phyloP scores from a whole-genome alignment of 345 rosid species.

The Alliaria petiolata region DNA sequence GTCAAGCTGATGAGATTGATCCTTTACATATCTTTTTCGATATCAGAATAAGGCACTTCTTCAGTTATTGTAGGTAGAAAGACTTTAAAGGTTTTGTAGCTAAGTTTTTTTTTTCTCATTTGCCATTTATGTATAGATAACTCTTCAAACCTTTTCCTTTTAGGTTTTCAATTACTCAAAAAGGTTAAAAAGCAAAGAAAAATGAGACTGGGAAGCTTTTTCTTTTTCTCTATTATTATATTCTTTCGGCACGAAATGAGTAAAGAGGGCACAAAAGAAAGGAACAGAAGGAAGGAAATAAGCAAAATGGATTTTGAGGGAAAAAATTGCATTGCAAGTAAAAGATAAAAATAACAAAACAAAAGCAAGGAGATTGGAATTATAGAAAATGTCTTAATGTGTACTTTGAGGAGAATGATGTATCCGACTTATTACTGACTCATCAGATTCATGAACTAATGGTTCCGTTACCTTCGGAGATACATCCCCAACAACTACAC shows the following conservation, averaged over 20 bases:
- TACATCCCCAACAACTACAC: constrained; percentile 19
- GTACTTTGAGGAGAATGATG: constrained; percentile 95
- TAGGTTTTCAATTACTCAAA: background rate
- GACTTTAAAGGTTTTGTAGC: background rate
- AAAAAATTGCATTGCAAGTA: constrained; percentile 20
- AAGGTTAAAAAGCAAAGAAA: background rate
- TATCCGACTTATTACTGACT: constrained; percentile 93
- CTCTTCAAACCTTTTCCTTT: background rate
- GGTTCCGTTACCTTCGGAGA: constrained; percentile 20
- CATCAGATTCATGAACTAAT: constrained; percentile 57
- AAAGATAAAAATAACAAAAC: constrained; percentile 7
- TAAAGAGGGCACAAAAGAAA: constrained; percentile 1
- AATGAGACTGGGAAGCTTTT: background rate
- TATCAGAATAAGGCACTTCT: constrained; percentile 13
- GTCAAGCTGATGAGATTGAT: background rate
- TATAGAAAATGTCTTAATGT: constrained; percentile 74
- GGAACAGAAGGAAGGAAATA: no score
- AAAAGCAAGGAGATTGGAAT: constrained; percentile 32
- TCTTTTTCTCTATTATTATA: background rate
- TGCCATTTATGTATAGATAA: constrained; percentile 24
- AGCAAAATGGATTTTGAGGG: background rate
- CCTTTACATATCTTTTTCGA: background rate
- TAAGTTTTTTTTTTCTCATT: constrained; percentile 1
- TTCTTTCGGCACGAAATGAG: constrained; percentile 4
- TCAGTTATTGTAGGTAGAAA: constrained; percentile 15